Percentiles rank a stretch among this genome's conserved stretches.
Conservation (phyloP, 768 basidiomycete species). For the Boletus patriciae region DNA sequence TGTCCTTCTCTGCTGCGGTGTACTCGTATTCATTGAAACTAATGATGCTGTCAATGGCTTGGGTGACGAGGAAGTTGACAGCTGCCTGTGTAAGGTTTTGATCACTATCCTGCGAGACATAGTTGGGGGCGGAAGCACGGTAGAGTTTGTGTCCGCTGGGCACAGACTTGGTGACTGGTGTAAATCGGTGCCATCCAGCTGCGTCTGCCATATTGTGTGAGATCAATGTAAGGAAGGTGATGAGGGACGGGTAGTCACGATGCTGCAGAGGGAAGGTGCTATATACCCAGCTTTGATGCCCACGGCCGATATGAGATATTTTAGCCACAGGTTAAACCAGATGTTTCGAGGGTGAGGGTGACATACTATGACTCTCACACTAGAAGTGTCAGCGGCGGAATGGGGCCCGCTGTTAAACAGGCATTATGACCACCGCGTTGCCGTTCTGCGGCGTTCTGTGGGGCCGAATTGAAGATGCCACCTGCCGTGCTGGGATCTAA, state of each 20-base stretch:
- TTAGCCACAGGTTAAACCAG: not conserved
- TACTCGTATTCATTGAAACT: conserved; percentile 22
- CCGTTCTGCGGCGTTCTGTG: not conserved
- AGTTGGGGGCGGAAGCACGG: conserved; percentile 27
- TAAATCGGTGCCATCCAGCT: conserved; percentile 20
- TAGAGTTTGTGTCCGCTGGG: conserved; percentile 15
- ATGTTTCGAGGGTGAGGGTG: too few relatives aligned
- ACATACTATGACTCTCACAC: too few relatives aligned
- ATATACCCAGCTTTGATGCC: not conserved
- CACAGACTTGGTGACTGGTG: conserved; percentile 10
- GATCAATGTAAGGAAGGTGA: not conserved
- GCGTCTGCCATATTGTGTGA: not conserved
- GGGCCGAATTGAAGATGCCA: too few relatives aligned
- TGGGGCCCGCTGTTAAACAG: not conserved
- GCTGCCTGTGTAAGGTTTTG: conserved; percentile 18
- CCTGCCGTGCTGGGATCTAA: too few relatives aligned
- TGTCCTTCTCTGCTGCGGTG: conserved; percentile 1
- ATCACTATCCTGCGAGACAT: not conserved
- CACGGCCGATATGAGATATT: not conserved
- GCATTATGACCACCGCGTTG: not conserved
- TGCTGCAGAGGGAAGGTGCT: not conserved
- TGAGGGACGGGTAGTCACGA: not conserved
- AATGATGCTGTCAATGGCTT: conserved; percentile 23
- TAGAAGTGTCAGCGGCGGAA: not conserved
- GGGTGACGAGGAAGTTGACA: conserved; percentile 14